These are phyloP conservation scores for Kurtzmaniella quercitrusa DNA, from an alignment of 1,139 yeast genomes.

Conservation along the genomic window DNA sequence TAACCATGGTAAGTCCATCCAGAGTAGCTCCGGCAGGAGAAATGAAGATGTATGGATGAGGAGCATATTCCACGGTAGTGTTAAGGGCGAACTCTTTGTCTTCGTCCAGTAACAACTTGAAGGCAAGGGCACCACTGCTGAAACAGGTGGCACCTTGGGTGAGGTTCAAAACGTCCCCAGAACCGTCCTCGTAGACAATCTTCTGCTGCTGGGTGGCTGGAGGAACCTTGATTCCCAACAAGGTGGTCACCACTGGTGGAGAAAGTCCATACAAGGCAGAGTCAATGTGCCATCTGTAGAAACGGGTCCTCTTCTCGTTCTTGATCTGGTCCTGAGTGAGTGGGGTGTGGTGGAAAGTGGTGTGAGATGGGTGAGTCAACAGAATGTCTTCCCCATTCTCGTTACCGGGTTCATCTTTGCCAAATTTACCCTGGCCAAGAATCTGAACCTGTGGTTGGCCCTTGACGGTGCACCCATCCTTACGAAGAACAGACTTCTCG, in stretches of 20 bases:
- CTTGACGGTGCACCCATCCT: conserved; percentile 78
- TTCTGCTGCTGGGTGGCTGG: conserved; percentile 39
- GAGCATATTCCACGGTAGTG: conserved; percentile 81
- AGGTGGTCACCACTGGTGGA: conserved; percentile 81
- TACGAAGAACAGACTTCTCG: conserved; percentile 66
- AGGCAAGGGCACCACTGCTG: conserved; percentile 76
- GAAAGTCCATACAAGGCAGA: conserved; percentile 81
- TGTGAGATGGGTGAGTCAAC: conserved; percentile 80
- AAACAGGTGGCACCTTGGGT: conserved; percentile 88
- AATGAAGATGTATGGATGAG: conserved; percentile 85
- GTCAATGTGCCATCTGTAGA: conserved; percentile 92
- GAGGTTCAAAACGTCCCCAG: conserved; percentile 57
- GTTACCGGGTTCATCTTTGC: conserved; percentile 64
- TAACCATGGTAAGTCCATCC: conserved; percentile 81
- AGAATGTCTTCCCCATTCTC: conserved; percentile 52
- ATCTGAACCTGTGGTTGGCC: conserved; percentile 85
- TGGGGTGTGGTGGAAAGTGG: conserved; percentile 67
- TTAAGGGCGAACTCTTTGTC: conserved; percentile 70
- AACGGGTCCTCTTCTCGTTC: conserved; percentile 62
- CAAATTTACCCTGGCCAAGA: conserved; percentile 76
- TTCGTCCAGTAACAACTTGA: conserved; percentile 57
- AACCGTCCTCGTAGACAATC: conserved; percentile 63
- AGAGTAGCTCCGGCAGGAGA: conserved; percentile 76
- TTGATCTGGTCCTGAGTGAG: conserved; percentile 59
- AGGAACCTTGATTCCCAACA: conserved; percentile 81